A percentile compares a stretch with the other conserved stretches of the same genome.
phyloP scores from a whole-genome alignment of 2,329 filamentous ascomycete species.

The Macrophomina tecta region DNA sequence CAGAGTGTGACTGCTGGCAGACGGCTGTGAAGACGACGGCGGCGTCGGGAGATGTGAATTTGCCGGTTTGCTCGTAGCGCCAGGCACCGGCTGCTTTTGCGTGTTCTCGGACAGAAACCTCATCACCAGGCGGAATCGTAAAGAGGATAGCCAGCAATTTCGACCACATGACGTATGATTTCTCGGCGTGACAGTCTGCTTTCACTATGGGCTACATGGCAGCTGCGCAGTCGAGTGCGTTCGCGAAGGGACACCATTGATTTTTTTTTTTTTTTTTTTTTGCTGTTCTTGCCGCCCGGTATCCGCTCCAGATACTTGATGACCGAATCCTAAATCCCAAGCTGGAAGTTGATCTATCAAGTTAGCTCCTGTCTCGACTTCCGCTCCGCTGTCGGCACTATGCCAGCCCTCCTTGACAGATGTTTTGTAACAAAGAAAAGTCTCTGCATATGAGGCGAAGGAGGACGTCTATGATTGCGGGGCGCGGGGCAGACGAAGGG shows the following conservation, averaged over 20 bases:
- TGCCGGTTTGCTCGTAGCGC: neutral
- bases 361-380: slow-evolving; percentile 37
- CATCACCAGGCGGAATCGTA: neutral
- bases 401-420: slow-evolving; percentile 34
- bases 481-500: slow-evolving; percentile 34
- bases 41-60: slow-evolving; percentile 1
- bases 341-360: slow-evolving; percentile 38
- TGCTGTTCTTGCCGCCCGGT: slow-evolving; percentile 35
- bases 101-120: neutral
- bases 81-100: neutral
- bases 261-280: slow-evolving; percentile 33
- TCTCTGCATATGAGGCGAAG: slow-evolving; percentile 37
- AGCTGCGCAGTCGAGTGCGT: slow-evolving; percentile 37
- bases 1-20: neutral
- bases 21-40: slow-evolving; percentile 18
- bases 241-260: slow-evolving; percentile 37
- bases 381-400: slow-evolving; percentile 32
- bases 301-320: slow-evolving; percentile 34
- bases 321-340: slow-evolving; percentile 34
- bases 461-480: slow-evolving; percentile 26
- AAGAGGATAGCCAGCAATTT: slow-evolving; percentile 29
- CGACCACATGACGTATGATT: slow-evolving; percentile 36
- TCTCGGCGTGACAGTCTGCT: slow-evolving; percentile 33
- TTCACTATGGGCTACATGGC: slow-evolving; percentile 34
- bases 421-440: slow-evolving; percentile 39